Evolutionary conservation across 2,329 filamentous ascomycete species (phyloP).

Genomic region (Domatiomyces catenatus): DNA sequence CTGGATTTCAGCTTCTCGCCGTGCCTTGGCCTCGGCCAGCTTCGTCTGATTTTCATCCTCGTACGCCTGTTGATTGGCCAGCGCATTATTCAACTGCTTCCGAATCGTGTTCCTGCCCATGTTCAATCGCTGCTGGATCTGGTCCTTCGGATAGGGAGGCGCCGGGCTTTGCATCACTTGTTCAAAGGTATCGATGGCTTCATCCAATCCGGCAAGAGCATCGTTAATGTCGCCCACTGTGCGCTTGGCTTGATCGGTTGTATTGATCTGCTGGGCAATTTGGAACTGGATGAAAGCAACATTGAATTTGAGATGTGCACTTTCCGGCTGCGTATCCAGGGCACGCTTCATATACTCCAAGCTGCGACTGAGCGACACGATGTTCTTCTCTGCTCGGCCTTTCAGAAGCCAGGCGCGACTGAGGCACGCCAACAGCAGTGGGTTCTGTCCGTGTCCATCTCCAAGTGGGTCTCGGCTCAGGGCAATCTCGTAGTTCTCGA

Average conservation of each 20-base stretch:
- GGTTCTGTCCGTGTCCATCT: constrained; percentile 28
- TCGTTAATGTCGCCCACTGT: constrained; percentile 66
- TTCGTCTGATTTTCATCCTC: constrained; percentile 87
- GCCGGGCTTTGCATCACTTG: constrained; percentile 45
- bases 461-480: constrained; percentile 56
- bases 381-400: constrained; percentile 52
- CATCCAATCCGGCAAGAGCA: constrained; percentile 64
- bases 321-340: constrained; percentile 61
- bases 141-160: constrained; percentile 75
- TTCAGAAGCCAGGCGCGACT: constrained; percentile 76
- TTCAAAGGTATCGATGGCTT: constrained; percentile 59
- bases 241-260: constrained; percentile 58
- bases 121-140: constrained; percentile 87
- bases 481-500: constrained; percentile 83
- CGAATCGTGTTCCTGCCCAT: constrained; percentile 95
- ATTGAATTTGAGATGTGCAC: constrained; percentile 90
- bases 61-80: constrained; percentile 74
- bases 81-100: constrained; percentile 73
- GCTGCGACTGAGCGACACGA: constrained; percentile 47
- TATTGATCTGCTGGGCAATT: constrained; percentile 66
- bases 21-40: constrained; percentile 62
- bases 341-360: constrained; percentile 52
- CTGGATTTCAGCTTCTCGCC: constrained; percentile 64
- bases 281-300: constrained; percentile 96
- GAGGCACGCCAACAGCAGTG: constrained; percentile 67